Percentiles rank a stretch among this genome's conserved stretches.
These are phyloP conservation scores for Castanopsis chinensis DNA, from an alignment of 306 rosid genomes.

Conservation along the genomic window DNA sequence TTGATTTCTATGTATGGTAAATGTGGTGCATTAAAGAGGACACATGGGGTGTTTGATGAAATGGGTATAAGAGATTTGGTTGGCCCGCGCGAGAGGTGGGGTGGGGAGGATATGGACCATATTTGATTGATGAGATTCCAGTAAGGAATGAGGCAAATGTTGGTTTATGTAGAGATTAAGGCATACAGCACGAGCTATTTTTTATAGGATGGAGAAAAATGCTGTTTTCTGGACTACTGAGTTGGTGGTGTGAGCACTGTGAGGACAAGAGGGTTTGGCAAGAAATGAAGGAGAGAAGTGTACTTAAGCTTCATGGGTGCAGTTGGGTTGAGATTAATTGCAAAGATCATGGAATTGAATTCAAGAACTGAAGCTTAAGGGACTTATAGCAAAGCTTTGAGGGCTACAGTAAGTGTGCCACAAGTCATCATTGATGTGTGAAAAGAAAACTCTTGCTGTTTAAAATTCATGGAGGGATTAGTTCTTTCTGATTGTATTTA, in stretches of 20 bases:
- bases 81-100: conserved; percentile 8
- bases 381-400: neutral
- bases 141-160: conserved; percentile 11
- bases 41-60: conserved; percentile 17
- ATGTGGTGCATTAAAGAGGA: conserved; percentile 2
- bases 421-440: neutral
- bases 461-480: neutral
- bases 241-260: conserved; percentile 18
- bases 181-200: conserved; percentile 10
- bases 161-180: conserved; percentile 19
- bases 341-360: neutral
- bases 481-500: neutral
- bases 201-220: conserved; percentile 22
- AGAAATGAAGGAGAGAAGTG: conserved; percentile 10
- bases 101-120: conserved; percentile 20
- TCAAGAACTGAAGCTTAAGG: neutral
- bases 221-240: conserved; percentile 17
- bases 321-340: conserved; percentile 24
- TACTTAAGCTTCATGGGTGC: conserved; percentile 18
- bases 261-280: conserved; percentile 16
- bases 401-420: neutral
- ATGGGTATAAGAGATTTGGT: conserved; percentile 19
- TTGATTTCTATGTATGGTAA: conserved; percentile 28
- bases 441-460: neutral
- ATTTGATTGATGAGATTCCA: conserved; percentile 17